Evolutionary conservation across 225 moss, liverwort and hornwort species (phyloP).

Genomic region (Antitrichia curtipendula): DNA sequence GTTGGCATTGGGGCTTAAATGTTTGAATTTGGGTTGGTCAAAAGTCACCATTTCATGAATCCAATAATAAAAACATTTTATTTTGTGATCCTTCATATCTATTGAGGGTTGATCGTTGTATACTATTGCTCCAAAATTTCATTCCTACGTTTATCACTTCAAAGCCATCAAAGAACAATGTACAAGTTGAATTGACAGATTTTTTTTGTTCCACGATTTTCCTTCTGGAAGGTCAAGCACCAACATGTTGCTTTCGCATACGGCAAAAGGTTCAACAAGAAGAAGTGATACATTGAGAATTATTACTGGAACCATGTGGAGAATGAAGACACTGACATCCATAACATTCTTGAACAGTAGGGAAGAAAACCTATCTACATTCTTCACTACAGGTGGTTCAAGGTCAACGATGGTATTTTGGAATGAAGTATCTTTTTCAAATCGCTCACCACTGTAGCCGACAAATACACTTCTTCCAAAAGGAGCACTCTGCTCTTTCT

Average conservation of each 20-base stretch:
- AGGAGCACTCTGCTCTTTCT: fast-evolving
- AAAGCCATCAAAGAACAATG: neutral
- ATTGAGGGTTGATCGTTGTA: too few species aligned
- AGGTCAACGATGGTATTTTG: neutral
- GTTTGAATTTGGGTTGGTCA: too few species aligned
- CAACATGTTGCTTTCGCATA: neutral
- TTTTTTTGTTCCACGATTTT: neutral
- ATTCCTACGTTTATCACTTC: neutral
- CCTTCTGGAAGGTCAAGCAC: neutral
- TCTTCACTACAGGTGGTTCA: fast-evolving
- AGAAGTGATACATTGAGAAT: neutral
- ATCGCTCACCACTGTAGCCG: fast-evolving
- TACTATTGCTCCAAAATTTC: neutral
- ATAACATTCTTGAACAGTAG: neutral
- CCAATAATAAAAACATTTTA: too few species aligned
- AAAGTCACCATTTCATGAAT: too few species aligned
- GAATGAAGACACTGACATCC: neutral
- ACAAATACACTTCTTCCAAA: fast-evolving
- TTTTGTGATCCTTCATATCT: too few species aligned
- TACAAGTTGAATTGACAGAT: too few species aligned
- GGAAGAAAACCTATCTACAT: neutral
- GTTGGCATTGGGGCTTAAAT: too few species aligned
- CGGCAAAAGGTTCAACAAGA: neutral
- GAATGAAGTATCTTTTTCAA: fast-evolving
- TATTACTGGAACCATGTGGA: fast-evolving